Percentiles rank a stretch among this genome's conserved stretches.
Conservation (phyloP, 106 monocot species). For the Dioscorea zingiberensis region DNA sequence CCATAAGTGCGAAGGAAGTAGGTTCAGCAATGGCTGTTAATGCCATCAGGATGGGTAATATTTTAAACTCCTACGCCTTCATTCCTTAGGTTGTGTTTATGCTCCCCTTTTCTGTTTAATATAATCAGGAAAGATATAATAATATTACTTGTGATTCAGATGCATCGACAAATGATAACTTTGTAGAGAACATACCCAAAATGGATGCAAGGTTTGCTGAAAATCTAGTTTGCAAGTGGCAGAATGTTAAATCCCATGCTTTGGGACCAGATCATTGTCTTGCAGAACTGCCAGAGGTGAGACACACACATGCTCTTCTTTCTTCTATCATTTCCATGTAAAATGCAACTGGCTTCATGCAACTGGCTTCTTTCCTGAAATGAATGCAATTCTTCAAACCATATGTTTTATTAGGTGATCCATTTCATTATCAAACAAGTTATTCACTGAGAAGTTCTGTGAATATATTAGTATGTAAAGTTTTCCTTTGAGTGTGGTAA, state of each 20-base stretch:
- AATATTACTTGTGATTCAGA: constrained; percentile 20
- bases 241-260: constrained; percentile 71
- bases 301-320: not conserved
- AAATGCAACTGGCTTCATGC: too few species aligned
- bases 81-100: not conserved
- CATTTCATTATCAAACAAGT: too few species aligned
- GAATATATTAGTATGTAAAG: too few species aligned
- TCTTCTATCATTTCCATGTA: too few species aligned
- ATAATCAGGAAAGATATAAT: not conserved
- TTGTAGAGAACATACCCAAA: constrained; percentile 36
- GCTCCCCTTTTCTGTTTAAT: not conserved
- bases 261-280: constrained; percentile 66
- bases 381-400: too few species aligned
- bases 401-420: too few species aligned
- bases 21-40: constrained; percentile 30
- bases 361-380: too few species aligned
- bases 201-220: constrained; percentile 88
- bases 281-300: constrained; percentile 58
- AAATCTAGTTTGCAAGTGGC: constrained; percentile 83
- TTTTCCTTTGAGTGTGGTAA: too few species aligned
- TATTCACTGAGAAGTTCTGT: too few species aligned
- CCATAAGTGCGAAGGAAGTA: constrained; percentile 25
- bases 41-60: constrained; percentile 27
- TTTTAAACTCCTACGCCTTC: not conserved
- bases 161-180: constrained; percentile 18